Conservation (phyloP, 441 rosid species). For the Bocquillonia castaneifolia region DNA sequence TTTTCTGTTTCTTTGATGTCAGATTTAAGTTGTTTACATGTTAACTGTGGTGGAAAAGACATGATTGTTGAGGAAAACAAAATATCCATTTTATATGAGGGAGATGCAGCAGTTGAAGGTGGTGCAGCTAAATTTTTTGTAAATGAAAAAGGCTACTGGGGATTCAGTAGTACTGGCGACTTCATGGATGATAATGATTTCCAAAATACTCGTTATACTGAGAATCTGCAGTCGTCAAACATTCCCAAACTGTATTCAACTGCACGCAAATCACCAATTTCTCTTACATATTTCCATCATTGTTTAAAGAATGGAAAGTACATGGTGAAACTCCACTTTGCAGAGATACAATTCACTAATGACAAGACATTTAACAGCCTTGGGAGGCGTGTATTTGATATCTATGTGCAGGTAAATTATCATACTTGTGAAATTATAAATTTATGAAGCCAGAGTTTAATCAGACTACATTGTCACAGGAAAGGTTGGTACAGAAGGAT, state of each 20-base stretch:
- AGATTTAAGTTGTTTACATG: conserved; percentile 55
- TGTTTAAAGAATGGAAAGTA: conserved; percentile 60
- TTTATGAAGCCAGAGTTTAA: background rate
- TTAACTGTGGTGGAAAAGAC: conserved; percentile 66
- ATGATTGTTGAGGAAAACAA: conserved; percentile 31
- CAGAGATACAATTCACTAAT: conserved; percentile 46
- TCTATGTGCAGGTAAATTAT: conserved; percentile 51
- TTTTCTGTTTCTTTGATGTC: conserved; percentile 13
- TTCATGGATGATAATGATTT: conserved; percentile 63
- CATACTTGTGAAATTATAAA: background rate
- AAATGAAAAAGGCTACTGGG: conserved; percentile 46
- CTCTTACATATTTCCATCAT: conserved; percentile 58
- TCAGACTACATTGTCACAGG: conserved; percentile 22
- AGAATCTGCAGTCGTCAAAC: conserved; percentile 23
- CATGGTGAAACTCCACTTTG: conserved; percentile 45
- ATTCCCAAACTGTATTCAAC: conserved; percentile 35
- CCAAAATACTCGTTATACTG: conserved; percentile 56
- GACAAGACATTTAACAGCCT: conserved; percentile 42
- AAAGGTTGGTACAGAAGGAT: conserved; percentile 24
- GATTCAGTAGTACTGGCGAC: conserved; percentile 81
- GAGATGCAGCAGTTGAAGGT: conserved; percentile 52
- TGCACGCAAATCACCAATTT: conserved; percentile 54
- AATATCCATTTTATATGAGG: conserved; percentile 38
- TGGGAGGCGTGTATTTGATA: conserved; percentile 55
- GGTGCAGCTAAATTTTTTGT: conserved; percentile 54